A percentile compares a stretch with the other conserved stretches of the same genome.
These are phyloP conservation scores for Diutina sp. DNA, from an alignment of 1,139 yeast species.

Conservation along the genomic window DNA sequence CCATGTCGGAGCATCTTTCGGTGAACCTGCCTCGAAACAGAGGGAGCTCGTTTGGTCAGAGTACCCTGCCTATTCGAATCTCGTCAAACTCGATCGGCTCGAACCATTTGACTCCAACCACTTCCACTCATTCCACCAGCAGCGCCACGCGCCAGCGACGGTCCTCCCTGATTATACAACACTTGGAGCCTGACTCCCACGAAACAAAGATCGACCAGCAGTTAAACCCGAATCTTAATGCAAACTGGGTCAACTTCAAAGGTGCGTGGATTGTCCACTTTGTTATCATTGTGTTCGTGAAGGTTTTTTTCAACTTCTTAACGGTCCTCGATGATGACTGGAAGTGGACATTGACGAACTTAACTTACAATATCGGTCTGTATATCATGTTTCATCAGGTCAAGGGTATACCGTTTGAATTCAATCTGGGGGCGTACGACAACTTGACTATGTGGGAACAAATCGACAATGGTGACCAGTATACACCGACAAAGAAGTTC, in stretches of 20 bases:
- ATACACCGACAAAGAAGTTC: conserved; percentile 92
- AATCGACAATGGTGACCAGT: conserved; percentile 92
- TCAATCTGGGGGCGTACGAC: conserved; percentile 93
- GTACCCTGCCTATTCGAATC: background rate
- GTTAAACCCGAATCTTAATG: conserved; percentile 78
- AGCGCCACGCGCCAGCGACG: conserved; percentile 14
- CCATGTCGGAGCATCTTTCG: background rate
- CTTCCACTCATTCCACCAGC: background rate
- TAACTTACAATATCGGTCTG: conserved; percentile 81
- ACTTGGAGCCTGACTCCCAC: conserved; percentile 83
- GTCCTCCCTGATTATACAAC: conserved; percentile 54
- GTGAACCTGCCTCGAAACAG: background rate
- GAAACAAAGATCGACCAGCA: conserved; percentile 92
- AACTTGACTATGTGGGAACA: conserved; percentile 98
- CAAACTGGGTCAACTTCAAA: conserved; percentile 90
- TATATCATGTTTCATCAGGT: conserved; percentile 94
- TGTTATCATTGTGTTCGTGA: conserved; percentile 63
- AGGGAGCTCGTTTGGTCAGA: background rate
- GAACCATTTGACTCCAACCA: background rate
- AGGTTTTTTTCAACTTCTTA: conserved; percentile 64
- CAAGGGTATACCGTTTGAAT: conserved; percentile 94
- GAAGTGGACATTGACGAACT: conserved; percentile 89
- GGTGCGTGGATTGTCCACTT: conserved; percentile 95
- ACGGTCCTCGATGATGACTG: conserved; percentile 64
- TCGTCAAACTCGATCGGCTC: background rate